phyloP scores from a whole-genome alignment of 768 basidiomycete species.

The Termitomyces sp. region DNA sequence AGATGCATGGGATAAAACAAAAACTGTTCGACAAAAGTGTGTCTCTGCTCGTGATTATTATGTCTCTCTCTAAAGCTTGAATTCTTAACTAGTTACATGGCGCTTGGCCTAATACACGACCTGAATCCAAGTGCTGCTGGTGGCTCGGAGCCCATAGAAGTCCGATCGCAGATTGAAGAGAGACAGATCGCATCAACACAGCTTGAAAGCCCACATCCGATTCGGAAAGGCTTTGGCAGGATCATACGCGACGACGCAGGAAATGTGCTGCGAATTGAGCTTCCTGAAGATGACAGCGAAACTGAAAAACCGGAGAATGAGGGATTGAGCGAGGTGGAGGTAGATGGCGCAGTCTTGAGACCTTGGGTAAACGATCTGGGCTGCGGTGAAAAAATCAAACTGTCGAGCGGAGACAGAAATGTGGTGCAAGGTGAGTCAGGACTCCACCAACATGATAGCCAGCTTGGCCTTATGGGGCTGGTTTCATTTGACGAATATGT shows the following conservation, averaged over 20 bases:
- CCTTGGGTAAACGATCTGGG: constrained; percentile 38
- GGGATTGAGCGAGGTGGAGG: constrained; percentile 34
- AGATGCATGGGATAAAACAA: constrained; percentile 81
- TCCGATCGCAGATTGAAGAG: constrained; percentile 6
- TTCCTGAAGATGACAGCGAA: constrained; percentile 52
- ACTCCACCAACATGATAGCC: background rate
- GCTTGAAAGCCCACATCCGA: constrained; percentile 15
- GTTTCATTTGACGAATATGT: background rate
- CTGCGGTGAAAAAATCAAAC: constrained; percentile 18
- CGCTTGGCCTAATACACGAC: constrained; percentile 67
- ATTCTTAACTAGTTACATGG: constrained; percentile 52
- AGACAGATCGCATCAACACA: constrained; percentile 12
- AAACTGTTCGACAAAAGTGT: constrained; percentile 92
- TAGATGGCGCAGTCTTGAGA: constrained; percentile 25
- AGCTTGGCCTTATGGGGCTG: constrained; percentile 10
- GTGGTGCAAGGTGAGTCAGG: constrained; percentile 33
- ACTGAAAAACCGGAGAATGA: constrained; percentile 28
- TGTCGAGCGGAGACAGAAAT: constrained; percentile 14
- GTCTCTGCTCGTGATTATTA: constrained; percentile 17
- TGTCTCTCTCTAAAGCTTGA: background rate
- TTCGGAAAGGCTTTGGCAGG: constrained; percentile 68
- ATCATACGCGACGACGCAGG: constrained; percentile 80
- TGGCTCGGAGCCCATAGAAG: constrained; percentile 49
- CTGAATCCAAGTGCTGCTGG: constrained; percentile 67
- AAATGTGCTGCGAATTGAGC: constrained; percentile 64